Percentiles rank a stretch among this genome's conserved stretches.
phyloP scores from a whole-genome alignment of 1,284 basidiomycete genomes.

The Fomitiporia mediterranea region DNA sequence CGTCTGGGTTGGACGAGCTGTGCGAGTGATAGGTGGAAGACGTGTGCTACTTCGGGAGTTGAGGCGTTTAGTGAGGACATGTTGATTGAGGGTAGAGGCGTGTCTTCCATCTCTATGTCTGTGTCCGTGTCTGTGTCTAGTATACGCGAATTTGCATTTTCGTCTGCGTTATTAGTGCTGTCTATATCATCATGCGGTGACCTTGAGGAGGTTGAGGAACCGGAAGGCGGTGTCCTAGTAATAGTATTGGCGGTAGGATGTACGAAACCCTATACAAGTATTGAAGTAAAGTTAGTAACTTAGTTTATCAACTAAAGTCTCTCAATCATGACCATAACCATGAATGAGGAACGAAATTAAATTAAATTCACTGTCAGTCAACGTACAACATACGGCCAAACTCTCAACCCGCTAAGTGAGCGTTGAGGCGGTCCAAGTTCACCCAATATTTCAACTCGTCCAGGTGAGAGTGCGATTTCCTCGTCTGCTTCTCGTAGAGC shows the following conservation, averaged over 20 bases:
- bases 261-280: conserved; percentile 55
- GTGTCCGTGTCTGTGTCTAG: neutral
- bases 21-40: conserved; percentile 66
- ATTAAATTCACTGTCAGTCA: neutral
- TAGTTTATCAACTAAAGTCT: neutral
- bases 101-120: conserved; percentile 29
- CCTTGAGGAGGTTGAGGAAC: too few relatives aligned
- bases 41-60: conserved; percentile 63
- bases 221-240: too few relatives aligned
- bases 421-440: conserved; percentile 56
- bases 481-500: conserved; percentile 72
- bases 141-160: conserved; percentile 4
- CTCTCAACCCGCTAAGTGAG: conserved; percentile 55
- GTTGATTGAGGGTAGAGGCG: conserved; percentile 56
- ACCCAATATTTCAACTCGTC: conserved; percentile 61
- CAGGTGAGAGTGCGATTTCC: conserved; percentile 58
- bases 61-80: conserved; percentile 44
- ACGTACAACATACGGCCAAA: conserved; percentile 74
- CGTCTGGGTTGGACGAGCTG: conserved; percentile 44
- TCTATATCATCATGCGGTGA: conserved; percentile 27
- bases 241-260: too few relatives aligned
- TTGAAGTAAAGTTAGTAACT: too few relatives aligned
- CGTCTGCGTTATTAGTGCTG: conserved; percentile 3
- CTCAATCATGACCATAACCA: neutral
- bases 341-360: too few relatives aligned